These are phyloP conservation scores for Neonectria sp. DNA, from an alignment of 2,329 filamentous ascomycete species.

Conservation along the genomic window DNA sequence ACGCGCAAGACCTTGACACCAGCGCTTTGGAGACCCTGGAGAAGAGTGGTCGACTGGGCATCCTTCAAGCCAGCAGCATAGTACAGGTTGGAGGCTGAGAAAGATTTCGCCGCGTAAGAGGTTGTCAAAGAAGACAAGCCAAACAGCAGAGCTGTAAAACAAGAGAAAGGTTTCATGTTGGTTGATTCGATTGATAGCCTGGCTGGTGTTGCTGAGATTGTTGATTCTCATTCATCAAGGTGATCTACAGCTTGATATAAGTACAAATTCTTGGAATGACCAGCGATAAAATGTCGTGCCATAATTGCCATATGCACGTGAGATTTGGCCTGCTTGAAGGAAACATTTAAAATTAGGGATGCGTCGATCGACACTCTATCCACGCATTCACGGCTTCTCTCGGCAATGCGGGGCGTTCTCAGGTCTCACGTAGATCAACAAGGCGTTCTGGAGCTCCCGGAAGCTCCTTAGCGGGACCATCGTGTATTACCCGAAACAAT, in stretches of 20 bases:
- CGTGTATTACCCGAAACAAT: not conserved
- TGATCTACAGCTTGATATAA: not conserved
- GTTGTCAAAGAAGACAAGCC: not conserved
- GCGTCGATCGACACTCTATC: not conserved
- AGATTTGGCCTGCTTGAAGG: not conserved
- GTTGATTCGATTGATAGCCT: not conserved
- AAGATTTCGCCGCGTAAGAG: constrained; percentile 23
- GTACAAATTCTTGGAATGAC: not conserved
- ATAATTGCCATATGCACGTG: not conserved
- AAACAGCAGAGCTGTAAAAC: not conserved
- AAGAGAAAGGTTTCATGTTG: not conserved
- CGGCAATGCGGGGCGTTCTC: not conserved
- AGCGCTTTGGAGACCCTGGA: constrained; percentile 17
- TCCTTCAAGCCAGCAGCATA: constrained; percentile 30
- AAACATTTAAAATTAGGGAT: not conserved
- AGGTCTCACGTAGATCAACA: not conserved
- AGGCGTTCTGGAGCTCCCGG: not conserved
- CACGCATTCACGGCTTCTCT: not conserved
- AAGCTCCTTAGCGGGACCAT: not conserved
- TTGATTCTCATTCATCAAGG: not conserved
- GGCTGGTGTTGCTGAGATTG: not conserved
- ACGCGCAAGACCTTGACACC: constrained; percentile 28
- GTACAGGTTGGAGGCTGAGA: constrained; percentile 31
- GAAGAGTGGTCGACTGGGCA: constrained; percentile 4
- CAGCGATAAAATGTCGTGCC: not conserved